Conservation (phyloP, 2,329 filamentous ascomycete genomes). For the Teratosphaeria viscida region DNA sequence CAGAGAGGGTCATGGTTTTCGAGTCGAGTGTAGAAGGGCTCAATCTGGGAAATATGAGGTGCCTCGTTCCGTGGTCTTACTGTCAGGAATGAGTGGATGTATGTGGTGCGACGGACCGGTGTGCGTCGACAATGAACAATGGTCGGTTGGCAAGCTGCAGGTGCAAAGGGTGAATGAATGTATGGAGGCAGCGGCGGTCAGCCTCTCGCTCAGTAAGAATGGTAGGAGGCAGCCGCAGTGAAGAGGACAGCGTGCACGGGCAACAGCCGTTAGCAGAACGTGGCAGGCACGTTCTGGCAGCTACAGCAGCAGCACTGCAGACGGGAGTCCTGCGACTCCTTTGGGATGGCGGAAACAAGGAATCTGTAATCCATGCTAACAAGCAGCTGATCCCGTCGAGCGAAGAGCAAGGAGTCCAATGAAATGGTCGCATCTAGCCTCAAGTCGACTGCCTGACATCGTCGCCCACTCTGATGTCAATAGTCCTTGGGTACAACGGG, state of each 20-base stretch:
- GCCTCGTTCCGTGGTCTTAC: neutral
- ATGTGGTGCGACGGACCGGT: neutral
- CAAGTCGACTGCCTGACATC: too few species aligned
- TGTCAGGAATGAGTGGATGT: neutral
- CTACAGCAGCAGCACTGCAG: too few species aligned
- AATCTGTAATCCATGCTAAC: too few species aligned
- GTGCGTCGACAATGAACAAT: neutral
- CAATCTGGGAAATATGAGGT: neutral
- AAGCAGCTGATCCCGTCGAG: too few species aligned
- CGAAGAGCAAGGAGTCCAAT: too few species aligned
- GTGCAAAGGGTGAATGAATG: neutral
- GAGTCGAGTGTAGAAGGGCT: neutral
- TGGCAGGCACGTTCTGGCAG: neutral
- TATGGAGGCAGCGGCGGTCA: neutral
- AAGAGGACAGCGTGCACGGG: neutral
- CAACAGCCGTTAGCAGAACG: neutral
- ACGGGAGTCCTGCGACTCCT: too few species aligned
- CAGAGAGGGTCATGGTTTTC: neutral
- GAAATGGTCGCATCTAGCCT: too few species aligned
- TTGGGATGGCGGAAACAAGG: too few species aligned
- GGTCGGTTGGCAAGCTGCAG: neutral
- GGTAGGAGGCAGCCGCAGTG: neutral
- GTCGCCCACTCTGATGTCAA: too few species aligned
- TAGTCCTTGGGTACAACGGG: too few species aligned
- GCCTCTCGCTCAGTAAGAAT: neutral